Evolutionary conservation across 2,329 filamentous ascomycete genomes (phyloP).

Genomic region (Fusarium tanahbumbuense): DNA sequence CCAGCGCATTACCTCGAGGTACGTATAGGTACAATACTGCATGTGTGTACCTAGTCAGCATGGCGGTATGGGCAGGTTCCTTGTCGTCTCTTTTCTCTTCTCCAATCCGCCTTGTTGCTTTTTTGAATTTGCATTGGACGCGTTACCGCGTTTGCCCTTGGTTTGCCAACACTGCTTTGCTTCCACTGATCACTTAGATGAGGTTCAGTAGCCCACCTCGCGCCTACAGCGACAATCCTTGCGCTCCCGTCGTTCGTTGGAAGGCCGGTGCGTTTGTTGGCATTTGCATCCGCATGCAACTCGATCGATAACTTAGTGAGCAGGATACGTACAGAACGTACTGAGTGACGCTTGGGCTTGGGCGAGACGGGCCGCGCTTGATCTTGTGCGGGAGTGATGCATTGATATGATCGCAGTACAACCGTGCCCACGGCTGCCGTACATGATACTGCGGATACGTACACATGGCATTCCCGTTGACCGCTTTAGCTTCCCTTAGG

Average conservation of each 20-base stretch:
- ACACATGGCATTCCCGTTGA: slow-evolving; percentile 44
- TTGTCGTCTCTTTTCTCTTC: slow-evolving; percentile 47
- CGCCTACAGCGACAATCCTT: slow-evolving; percentile 33
- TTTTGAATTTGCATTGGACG: slow-evolving; percentile 41
- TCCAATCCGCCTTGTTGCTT: slow-evolving; percentile 37
- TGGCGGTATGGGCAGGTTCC: slow-evolving; percentile 11
- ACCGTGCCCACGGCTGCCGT: slow-evolving; percentile 33
- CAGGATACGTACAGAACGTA: slow-evolving; percentile 23
- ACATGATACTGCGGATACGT: slow-evolving; percentile 26
- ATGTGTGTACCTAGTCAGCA: slow-evolving; percentile 14
- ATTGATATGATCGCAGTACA: slow-evolving; percentile 32
- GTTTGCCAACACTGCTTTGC: slow-evolving; percentile 15
- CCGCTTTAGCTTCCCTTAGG: slow-evolving; percentile 41
- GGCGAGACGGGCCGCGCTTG: slow-evolving; percentile 28
- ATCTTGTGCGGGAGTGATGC: slow-evolving; percentile 38
- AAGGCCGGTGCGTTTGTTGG: slow-evolving; percentile 35
- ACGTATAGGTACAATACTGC: slow-evolving; percentile 2
- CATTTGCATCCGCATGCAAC: slow-evolving; percentile 28
- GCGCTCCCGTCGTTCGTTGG: slow-evolving; percentile 28
- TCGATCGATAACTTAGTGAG: slow-evolving; percentile 21
- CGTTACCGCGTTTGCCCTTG: slow-evolving; percentile 35
- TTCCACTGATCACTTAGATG: slow-evolving; percentile 33
- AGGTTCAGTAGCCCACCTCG: slow-evolving; percentile 37
- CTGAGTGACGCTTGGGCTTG: slow-evolving; percentile 37
- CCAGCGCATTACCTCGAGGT: background rate